Conservation (phyloP, 495 filamentous ascomycete genomes). For the Penicillium steckii region DNA sequence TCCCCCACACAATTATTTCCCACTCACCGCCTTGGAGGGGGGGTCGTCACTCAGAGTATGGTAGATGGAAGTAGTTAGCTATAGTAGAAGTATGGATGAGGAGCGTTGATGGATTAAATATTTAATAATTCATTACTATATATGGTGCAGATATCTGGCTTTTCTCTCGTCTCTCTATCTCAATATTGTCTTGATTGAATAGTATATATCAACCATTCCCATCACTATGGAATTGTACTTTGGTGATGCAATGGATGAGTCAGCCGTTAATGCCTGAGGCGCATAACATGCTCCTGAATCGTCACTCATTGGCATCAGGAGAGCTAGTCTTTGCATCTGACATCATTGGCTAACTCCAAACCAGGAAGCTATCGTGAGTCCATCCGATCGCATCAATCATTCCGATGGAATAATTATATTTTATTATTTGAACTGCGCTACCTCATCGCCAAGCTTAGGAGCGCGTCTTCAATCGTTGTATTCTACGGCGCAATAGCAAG, state of each 20-base stretch:
- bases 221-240: neutral
- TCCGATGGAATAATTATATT: conserved; percentile 9
- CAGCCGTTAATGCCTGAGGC: conserved; percentile 8
- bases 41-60: neutral
- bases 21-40: conserved; percentile 11
- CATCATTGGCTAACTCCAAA: conserved; percentile 5
- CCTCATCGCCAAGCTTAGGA: conserved; percentile 8
- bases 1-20: conserved; percentile 12
- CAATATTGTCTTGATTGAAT: too few species aligned
- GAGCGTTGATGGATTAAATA: too few species aligned
- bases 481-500: conserved; percentile 13
- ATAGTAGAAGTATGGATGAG: too few species aligned
- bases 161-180: too few species aligned
- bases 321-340: conserved; percentile 5
- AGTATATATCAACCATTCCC: neutral
- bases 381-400: neutral
- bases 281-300: neutral
- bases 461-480: conserved; percentile 13
- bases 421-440: neutral
- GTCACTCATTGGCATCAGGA: neutral
- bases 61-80: too few species aligned
- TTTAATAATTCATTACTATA: too few species aligned
- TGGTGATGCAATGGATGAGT: neutral
- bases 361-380: neutral
- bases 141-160: too few species aligned